These are phyloP conservation scores for Tetrahymena elliotti DNA, from an alignment of 73 alveolate species.

Conservation along the genomic window DNA sequence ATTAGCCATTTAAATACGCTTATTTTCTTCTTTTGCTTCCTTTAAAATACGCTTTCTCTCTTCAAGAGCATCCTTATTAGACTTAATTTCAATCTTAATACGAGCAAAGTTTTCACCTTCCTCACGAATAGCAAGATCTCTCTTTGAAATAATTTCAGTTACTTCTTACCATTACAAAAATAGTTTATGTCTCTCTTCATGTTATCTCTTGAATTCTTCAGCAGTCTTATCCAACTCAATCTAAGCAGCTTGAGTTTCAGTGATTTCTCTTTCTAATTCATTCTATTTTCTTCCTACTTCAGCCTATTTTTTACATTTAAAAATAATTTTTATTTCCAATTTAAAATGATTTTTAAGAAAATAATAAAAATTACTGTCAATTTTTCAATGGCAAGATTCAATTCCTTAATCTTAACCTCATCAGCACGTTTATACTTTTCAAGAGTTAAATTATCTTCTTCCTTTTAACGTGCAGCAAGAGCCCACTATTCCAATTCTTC, in stretches of 20 bases:
- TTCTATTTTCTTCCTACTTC: constrained; percentile 36
- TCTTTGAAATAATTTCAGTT: constrained; percentile 70
- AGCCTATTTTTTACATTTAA: background rate
- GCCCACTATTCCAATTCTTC: constrained; percentile 99
- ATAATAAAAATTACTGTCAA: constrained; percentile 14
- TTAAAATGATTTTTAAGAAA: too few species aligned
- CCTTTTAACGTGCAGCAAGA: constrained; percentile 98
- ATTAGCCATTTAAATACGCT: constrained; percentile 3
- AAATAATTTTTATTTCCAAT: background rate
- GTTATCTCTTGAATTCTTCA: constrained; percentile 93
- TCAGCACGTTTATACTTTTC: constrained; percentile 99
- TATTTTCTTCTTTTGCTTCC: constrained; percentile 28
- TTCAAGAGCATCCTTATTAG: constrained; percentile 35
- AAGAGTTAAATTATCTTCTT: constrained; percentile 96
- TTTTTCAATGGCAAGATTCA: constrained; percentile 77
- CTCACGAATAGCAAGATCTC: constrained; percentile 82
- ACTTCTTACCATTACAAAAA: constrained; percentile 83
- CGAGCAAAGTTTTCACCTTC: constrained; percentile 84
- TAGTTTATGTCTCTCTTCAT: constrained; percentile 93
- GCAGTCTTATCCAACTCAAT: constrained; percentile 99
- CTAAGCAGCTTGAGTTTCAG: constrained; percentile 97
- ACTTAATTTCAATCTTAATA: constrained; percentile 66
- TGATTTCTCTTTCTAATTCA: constrained; percentile 89
- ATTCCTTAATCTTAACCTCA: constrained; percentile 97
- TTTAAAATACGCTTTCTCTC: constrained; percentile 11